phyloP scores from a whole-genome alignment of 164 flowering plant species.

The Nymphaea thermarum region DNA sequence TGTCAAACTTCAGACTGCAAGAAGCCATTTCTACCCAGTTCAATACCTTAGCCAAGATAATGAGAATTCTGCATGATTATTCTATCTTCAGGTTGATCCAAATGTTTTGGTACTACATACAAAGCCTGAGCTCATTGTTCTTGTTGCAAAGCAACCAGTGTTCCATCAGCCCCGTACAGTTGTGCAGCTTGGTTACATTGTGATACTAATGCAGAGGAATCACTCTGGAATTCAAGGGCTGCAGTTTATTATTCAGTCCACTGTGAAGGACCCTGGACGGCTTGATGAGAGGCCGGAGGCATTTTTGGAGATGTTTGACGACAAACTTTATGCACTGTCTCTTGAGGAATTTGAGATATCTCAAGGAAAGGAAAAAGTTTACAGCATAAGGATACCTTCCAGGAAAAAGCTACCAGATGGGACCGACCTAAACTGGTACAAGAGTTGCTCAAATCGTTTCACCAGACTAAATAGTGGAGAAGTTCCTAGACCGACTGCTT shows the following conservation, averaged over 20 bases:
- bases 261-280: slow-evolving; percentile 70
- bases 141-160: slow-evolving; percentile 79
- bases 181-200: slow-evolving; percentile 96
- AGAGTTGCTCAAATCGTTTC: too few relatives aligned
- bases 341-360: slow-evolving; percentile 36
- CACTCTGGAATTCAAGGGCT: slow-evolving; percentile 73
- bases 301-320: slow-evolving; percentile 71
- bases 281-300: slow-evolving; percentile 68
- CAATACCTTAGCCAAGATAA: slow-evolving; percentile 67
- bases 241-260: slow-evolving; percentile 81
- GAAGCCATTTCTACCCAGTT: slow-evolving; percentile 34
- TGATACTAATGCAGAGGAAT: slow-evolving; percentile 67
- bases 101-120: slow-evolving; percentile 72
- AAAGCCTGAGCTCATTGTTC: slow-evolving; percentile 81
- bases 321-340: slow-evolving; percentile 56
- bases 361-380: too few relatives aligned
- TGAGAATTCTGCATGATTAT: slow-evolving; percentile 83
- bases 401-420: too few relatives aligned
- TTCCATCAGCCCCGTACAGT: slow-evolving; percentile 93
- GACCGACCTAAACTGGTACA: too few relatives aligned
- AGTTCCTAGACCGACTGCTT: too few relatives aligned
- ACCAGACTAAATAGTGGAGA: too few relatives aligned
- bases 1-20: slow-evolving; percentile 61
- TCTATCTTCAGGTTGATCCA: slow-evolving; percentile 91
- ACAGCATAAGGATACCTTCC: too few relatives aligned